Evolutionary conservation across 1,284 basidiomycete genomes (phyloP), one percentile per base, ranked within the genome.

Genomic region (Ceratorhiza oryzae-sativae): DNA sequence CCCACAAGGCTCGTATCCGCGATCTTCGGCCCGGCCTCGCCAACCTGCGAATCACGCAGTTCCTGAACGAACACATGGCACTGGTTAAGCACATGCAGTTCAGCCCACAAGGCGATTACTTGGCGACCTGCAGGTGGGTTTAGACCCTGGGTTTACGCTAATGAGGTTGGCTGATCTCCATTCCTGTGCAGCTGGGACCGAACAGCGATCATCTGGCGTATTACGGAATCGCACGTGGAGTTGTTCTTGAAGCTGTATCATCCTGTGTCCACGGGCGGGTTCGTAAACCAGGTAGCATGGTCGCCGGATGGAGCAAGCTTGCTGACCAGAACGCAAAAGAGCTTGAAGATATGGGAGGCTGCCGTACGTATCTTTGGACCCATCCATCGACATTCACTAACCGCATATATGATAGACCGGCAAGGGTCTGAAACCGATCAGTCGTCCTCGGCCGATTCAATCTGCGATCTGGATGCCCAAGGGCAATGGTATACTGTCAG

Each of bases 241-340:
- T 49, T 84, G 5, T 42, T 15, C 36, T n/a, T 45, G 42, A 68
- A 55, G 20, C 53, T 56, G 32, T 56, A 68, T 23, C 89, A 91
- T 77, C 86, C 88, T 71, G 84, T 87, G 41, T 84, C 89, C 25
- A 85, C 87, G 23, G 71, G 60, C 77, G 90, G 90, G 27, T 92
- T 92, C 77, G 88, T 92, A 53, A 86, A 88, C 59, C 91, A 92
- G 79, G 90, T 92, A 20, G 90, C 90, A 34, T 93, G 91, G 91
- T 72, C 71, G 34, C 73, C 74, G 6, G 53, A 72, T 39, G 74
- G 74, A 36, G 46, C 34, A 25, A 41, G 61, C 23, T 36, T 75
- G 41, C 62, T 75, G 8, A 74, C 73, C 1, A 74, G 61, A 18
- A 65, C 71, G n/a, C 61, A 82, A 70, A 85, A 88, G 73, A 87